phyloP scores from a whole-genome alignment of 2,329 filamentous ascomycete genomes.

The Neoarthrinium moseri region DNA sequence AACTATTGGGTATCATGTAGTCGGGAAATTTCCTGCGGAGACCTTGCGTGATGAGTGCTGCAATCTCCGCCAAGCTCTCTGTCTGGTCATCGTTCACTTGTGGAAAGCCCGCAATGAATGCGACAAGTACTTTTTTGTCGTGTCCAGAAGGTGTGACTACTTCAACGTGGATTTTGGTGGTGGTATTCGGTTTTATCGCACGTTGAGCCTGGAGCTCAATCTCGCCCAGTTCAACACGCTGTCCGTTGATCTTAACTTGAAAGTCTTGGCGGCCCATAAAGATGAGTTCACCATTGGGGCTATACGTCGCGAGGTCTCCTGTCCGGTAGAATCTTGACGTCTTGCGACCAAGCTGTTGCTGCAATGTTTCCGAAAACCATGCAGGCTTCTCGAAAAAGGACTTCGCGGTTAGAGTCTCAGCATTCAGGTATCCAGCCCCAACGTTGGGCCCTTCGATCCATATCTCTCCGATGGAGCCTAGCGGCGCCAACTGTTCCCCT shows the following conservation, averaged over 20 bases:
- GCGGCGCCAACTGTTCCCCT: conserved; percentile 11
- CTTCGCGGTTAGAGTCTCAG: background rate
- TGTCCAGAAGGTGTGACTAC: background rate
- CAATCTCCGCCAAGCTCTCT: background rate
- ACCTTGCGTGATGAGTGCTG: background rate
- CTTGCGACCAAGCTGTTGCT: background rate
- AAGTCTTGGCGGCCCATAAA: conserved; percentile 47
- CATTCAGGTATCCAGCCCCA: conserved; percentile 23
- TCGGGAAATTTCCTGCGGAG: background rate
- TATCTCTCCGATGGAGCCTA: conserved; percentile 19
- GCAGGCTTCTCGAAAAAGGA: background rate
- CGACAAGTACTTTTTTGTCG: background rate
- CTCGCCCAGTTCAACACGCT: conserved; percentile 38
- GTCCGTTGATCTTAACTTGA: conserved; percentile 53
- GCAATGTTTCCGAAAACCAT: background rate
- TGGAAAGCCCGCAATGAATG: background rate
- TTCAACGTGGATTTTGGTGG: background rate
- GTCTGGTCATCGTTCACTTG: background rate
- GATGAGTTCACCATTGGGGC: conserved; percentile 28
- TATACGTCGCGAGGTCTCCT: conserved; percentile 35
- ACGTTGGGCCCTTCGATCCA: conserved; percentile 34
- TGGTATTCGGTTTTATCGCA: too few species aligned
- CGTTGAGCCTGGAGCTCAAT: conserved; percentile 5
- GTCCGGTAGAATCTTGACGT: conserved; percentile 36
- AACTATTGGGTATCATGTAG: background rate